Base-by-base conservation (phyloP, 805 yeast species). In the Pichia membranifaciens region DNA sequence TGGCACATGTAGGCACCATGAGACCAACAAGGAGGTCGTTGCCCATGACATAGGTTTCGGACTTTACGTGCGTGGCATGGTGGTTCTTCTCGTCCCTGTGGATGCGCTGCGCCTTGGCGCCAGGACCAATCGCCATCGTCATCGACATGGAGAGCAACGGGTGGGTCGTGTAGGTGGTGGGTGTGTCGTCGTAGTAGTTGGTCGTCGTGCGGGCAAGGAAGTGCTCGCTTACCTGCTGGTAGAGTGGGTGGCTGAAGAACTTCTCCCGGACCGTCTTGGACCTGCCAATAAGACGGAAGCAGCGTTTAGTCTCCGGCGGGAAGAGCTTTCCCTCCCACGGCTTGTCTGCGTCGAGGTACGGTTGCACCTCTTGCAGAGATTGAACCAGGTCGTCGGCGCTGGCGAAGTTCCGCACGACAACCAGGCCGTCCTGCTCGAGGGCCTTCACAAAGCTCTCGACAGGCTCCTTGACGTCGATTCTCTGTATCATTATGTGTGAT, bases 301-400 rank as follows among this genome's bases (percentile, higher is more conserved):
- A 45, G 25, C 58, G 42, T 38, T 49, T 56, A 6, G 61, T 58
- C 33, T 53, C 58, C 7, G 54, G 51, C 23, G 61, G 61, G 45
- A 58, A 58, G 16, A 58, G 45, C 33, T 57, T 55, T 23, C 56
- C 58, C 21, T 58, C 61, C 58, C 61, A 55, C 9, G 54, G 52
- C 28, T 45, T 47, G 37, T 58, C 60, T 7, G 44, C 39, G 25
- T 55, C 58, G 9, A 58, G 23, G 31, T 20, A 47, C 10, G 60
- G 58, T 23, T 52, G 51, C 6, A 58, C 53, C 34, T 58, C 60
- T 2, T 13, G 21, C 10, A 53, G 25, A 17, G 55, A 47, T 15
- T 47, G 21, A 17, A 47, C 55, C 17, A 56, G 38, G 18, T 47
- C 54, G 22, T 54, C 55, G 28, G 18, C 3, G 2, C 50, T 21